phyloP scores from a whole-genome alignment of 2,329 filamentous ascomycete species.

The Colletotrichum lini region DNA sequence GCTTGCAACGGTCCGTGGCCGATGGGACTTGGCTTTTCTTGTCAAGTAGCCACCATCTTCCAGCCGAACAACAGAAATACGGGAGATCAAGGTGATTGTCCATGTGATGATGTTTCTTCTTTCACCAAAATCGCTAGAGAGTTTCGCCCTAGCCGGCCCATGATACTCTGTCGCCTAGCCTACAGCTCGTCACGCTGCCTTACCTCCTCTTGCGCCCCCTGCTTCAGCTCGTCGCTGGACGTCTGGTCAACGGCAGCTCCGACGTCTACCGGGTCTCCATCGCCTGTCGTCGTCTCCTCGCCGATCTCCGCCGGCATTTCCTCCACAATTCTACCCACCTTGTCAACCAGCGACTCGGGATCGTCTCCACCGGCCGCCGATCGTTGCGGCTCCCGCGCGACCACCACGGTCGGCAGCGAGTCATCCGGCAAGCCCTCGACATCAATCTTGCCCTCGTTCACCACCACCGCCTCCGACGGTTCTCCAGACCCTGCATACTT shows the following conservation, averaged over 20 bases:
- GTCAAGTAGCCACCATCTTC: neutral
- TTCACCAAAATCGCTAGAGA: slow-evolving; percentile 13
- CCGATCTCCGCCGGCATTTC: slow-evolving; percentile 42
- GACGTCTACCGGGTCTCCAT: slow-evolving; percentile 44
- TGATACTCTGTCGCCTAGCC: neutral
- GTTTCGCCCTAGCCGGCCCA: neutral
- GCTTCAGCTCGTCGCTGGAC: slow-evolving; percentile 46
- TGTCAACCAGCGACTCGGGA: slow-evolving; percentile 62
- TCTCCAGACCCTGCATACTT: slow-evolving; percentile 45
- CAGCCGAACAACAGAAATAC: slow-evolving; percentile 7
- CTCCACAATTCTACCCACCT: slow-evolving; percentile 69
- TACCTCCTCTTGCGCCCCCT: slow-evolving; percentile 38
- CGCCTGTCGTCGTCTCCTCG: slow-evolving; percentile 24
- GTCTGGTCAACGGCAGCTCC: slow-evolving; percentile 20
- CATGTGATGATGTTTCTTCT: slow-evolving; percentile 33
- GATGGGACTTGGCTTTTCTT: neutral
- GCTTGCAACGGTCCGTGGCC: neutral
- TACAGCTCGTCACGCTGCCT: slow-evolving; percentile 39
- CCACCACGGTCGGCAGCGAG: slow-evolving; percentile 66
- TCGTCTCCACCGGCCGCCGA: slow-evolving; percentile 46
- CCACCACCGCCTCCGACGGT: slow-evolving; percentile 45
- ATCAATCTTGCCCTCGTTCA: slow-evolving; percentile 47
- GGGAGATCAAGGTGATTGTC: slow-evolving; percentile 11
- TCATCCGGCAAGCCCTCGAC: slow-evolving; percentile 57
- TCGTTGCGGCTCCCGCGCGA: slow-evolving; percentile 50